phyloP scores from a whole-genome alignment of 108 stramenopile species.

The Thalassiosira profunda region DNA sequence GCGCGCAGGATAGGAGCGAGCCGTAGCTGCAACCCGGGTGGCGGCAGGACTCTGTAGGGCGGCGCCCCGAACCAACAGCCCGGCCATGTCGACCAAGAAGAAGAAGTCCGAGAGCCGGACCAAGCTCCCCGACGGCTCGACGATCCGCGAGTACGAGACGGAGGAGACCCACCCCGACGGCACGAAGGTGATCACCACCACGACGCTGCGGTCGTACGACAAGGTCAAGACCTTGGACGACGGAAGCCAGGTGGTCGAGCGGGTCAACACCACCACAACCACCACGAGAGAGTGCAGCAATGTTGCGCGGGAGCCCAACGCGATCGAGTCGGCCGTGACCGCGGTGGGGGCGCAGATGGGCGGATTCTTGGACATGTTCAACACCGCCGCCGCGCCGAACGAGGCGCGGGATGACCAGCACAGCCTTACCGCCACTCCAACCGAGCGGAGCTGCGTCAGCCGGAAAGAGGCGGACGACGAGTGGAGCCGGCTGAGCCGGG shows the following conservation, averaged over 20 bases:
- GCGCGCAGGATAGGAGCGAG: too few relatives aligned
- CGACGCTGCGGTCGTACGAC: background rate
- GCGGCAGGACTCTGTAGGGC: too few relatives aligned
- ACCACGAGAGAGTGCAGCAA: background rate
- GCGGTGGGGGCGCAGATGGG: background rate
- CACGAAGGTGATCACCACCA: conserved; percentile 3
- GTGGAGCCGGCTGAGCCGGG: too few relatives aligned
- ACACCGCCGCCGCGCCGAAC: background rate
- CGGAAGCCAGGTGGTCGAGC: background rate
- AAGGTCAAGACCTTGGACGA: conserved; percentile 1
- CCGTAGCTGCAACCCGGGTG: too few relatives aligned
- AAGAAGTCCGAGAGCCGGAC: conserved; percentile 2
- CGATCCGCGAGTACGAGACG: conserved; percentile 1
- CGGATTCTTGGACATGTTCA: conserved; percentile 6
- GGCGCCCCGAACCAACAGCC: too few relatives aligned
- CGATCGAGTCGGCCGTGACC: background rate
- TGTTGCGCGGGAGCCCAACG: background rate
- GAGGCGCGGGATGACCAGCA: background rate
- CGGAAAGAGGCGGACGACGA: too few relatives aligned
- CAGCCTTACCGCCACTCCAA: background rate
- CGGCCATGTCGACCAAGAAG: background rate
- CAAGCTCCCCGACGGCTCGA: conserved; percentile 6
- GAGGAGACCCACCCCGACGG: conserved; percentile 15
- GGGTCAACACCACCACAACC: conserved; percentile 9
- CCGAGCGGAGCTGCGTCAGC: background rate